These are phyloP conservation scores for Gossypium davidsonii DNA, from an alignment of 441 rosid species.

Conservation along the genomic window DNA sequence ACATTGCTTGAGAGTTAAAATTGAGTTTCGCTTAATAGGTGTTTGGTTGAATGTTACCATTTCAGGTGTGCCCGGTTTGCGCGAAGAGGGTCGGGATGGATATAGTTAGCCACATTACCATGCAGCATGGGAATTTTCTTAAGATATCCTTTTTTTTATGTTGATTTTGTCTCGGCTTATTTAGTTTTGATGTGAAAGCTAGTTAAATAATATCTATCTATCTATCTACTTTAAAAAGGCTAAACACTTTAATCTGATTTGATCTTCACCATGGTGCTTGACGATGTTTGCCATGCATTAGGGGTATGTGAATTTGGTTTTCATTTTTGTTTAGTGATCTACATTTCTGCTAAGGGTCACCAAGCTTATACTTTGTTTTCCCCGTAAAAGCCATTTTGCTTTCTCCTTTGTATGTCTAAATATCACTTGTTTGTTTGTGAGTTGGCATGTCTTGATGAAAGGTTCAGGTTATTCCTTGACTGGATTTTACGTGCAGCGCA, in stretches of 20 bases:
- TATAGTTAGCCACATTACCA: slow-evolving; percentile 66
- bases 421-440: not conserved
- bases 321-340: not conserved
- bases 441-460: not conserved
- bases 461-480: slow-evolving; percentile 45
- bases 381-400: not conserved
- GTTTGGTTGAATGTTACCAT: slow-evolving; percentile 10
- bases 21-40: not conserved
- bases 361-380: not conserved
- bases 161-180: not conserved
- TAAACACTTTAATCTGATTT: not conserved
- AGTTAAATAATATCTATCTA: not conserved
- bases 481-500: slow-evolving; percentile 58
- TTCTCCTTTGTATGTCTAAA: not conserved
- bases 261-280: not conserved
- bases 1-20: slow-evolving; percentile 5
- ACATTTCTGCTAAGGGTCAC: not conserved
- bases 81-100: slow-evolving; percentile 63
- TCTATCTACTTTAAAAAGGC: not conserved
- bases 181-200: not conserved
- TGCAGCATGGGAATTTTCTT: slow-evolving; percentile 63
- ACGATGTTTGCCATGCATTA: not conserved
- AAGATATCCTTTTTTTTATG: slow-evolving; percentile 67
- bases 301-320: not conserved
- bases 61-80: slow-evolving; percentile 79